These are phyloP conservation scores for Trifolium repens DNA, from an alignment of 306 rosid genomes.

Conservation along the genomic window DNA sequence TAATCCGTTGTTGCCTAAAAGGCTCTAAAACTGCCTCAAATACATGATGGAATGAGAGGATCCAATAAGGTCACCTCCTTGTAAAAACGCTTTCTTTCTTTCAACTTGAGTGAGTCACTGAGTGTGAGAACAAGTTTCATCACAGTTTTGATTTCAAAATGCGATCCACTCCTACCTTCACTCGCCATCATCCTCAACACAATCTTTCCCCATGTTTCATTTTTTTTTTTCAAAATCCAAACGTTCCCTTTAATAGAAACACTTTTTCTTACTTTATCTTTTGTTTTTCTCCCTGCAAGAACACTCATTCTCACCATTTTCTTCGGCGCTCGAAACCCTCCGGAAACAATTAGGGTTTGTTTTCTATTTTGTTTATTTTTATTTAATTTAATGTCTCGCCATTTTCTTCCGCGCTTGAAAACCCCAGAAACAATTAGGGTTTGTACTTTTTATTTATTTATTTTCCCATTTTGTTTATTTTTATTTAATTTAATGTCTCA, in stretches of 20 bases:
- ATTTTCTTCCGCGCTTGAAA: too few species aligned
- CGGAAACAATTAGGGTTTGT: constrained; percentile 57
- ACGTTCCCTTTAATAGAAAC: neutral
- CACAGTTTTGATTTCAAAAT: constrained; percentile 35
- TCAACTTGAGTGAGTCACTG: neutral
- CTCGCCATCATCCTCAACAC: constrained; percentile 44
- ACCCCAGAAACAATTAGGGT: too few species aligned
- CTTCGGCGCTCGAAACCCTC: constrained; percentile 37
- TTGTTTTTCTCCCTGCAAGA: neutral
- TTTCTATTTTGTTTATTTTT: neutral
- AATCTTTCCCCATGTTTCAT: constrained; percentile 14
- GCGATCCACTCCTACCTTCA: constrained; percentile 39
- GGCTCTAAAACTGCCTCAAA: too few species aligned
- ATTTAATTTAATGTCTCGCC: neutral
- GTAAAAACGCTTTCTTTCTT: too few species aligned
- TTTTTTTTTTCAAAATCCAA: neutral
- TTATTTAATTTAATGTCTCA: too few species aligned
- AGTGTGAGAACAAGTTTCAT: neutral
- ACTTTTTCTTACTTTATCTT: neutral
- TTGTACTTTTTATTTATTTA: too few species aligned
- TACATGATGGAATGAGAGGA: too few species aligned
- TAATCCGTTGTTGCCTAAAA: too few species aligned
- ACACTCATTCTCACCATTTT: neutral
- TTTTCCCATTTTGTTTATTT: too few species aligned
- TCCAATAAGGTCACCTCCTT: neutral